Percentiles rank a stretch among this genome's conserved stretches.
These are phyloP conservation scores for Pichia sp. DNA, from an alignment of 1,139 yeast species.

Conservation along the genomic window DNA sequence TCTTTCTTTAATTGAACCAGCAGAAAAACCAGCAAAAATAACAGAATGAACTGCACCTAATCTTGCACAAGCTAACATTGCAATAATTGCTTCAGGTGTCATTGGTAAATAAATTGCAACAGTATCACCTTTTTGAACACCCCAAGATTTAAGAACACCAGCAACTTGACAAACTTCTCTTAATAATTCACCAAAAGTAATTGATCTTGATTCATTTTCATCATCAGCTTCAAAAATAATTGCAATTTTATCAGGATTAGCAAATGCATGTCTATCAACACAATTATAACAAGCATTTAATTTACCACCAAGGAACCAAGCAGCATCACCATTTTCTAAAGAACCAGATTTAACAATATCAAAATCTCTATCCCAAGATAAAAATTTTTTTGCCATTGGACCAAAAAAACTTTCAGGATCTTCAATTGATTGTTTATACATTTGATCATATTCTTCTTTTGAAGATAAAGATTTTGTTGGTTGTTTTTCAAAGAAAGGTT, in stretches of 20 bases:
- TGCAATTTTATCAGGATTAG: constrained; percentile 82
- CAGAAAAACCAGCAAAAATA: constrained; percentile 93
- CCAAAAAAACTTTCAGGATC: constrained; percentile 86
- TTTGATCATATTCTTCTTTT: constrained; percentile 62
- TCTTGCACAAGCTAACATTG: constrained; percentile 92
- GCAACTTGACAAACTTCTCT: constrained; percentile 86
- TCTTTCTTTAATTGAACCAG: constrained; percentile 90
- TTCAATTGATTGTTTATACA: constrained; percentile 72
- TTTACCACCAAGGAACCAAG: constrained; percentile 94
- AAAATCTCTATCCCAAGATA: constrained; percentile 84
- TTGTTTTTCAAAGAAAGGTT: constrained; percentile 68
- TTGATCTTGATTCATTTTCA: constrained; percentile 61
- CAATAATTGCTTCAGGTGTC: constrained; percentile 92
- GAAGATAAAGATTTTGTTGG: constrained; percentile 39
- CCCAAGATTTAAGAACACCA: constrained; percentile 80
- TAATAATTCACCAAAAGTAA: constrained; percentile 83
- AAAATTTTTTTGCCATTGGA: constrained; percentile 67
- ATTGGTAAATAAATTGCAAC: constrained; percentile 96
- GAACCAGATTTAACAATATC: constrained; percentile 67
- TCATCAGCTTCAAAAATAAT: constrained; percentile 94
- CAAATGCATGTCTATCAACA: constrained; percentile 92
- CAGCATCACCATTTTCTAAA: constrained; percentile 67
- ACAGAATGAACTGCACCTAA: constrained; percentile 96
- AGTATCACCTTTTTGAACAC: constrained; percentile 87
- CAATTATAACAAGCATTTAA: constrained; percentile 92